Conservation (phyloP, 75 land plant genomes). For the Picea glauca region DNA sequence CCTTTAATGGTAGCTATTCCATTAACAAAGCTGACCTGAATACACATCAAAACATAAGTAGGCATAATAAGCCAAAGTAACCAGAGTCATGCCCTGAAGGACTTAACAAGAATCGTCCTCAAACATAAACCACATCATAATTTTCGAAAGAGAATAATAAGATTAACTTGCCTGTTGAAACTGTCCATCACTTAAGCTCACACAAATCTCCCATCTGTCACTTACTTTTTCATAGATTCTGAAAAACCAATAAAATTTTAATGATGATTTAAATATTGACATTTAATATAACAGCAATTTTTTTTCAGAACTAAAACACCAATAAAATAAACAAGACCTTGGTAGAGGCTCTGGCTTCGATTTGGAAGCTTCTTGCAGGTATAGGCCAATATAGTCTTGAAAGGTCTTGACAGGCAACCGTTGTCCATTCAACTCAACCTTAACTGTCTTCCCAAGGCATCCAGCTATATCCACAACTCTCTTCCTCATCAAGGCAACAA, state of each 20-base stretch:
- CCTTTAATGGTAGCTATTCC: slow-evolving; percentile 90
- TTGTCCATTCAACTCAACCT: slow-evolving; percentile 89
- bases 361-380: slow-evolving; percentile 49
- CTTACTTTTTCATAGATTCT: slow-evolving; percentile 66
- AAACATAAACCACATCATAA: no score
- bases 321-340: slow-evolving; percentile 23
- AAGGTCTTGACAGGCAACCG: slow-evolving; percentile 77
- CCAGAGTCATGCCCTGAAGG: no score
- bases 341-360: slow-evolving; percentile 51
- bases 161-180: slow-evolving; percentile 82
- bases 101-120: not conserved
- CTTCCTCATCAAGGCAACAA: slow-evolving; percentile 92
- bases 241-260: slow-evolving; percentile 7
- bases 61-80: no score
- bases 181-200: slow-evolving; percentile 89
- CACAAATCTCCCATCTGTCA: slow-evolving; percentile 94
- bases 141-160: not conserved
- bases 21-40: slow-evolving; percentile 98
- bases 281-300: no score
- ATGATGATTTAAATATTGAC: not conserved
- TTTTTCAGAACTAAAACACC: no score
- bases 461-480: slow-evolving; percentile 92
- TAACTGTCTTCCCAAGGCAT: slow-evolving; percentile 79
- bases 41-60: not conserved
- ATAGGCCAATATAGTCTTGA: slow-evolving; percentile 72